These are phyloP conservation scores for Hylodesmum podocarpum DNA, from an alignment of 306 rosid genomes.

Conservation along the genomic window DNA sequence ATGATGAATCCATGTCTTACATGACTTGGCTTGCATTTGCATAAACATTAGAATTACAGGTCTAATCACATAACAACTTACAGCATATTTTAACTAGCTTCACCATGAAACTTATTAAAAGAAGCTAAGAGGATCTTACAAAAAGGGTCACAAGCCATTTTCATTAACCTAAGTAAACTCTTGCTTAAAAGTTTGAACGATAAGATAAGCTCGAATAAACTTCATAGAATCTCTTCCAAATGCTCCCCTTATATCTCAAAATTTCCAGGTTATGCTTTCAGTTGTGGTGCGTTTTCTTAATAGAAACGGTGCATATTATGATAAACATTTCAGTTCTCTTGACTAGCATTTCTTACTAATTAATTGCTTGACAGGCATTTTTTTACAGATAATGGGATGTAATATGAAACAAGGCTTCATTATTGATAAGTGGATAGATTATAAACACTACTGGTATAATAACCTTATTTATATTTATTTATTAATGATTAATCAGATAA, in stretches of 20 bases:
- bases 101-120: neutral
- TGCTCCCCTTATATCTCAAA: neutral
- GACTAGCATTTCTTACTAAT: neutral
- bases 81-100: neutral
- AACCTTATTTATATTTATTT: neutral
- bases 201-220: neutral
- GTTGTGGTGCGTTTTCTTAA: too few species aligned
- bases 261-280: neutral
- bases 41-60: neutral
- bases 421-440: neutral
- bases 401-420: neutral
- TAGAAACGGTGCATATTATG: too few species aligned
- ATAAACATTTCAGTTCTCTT: slow-evolving; percentile 14
- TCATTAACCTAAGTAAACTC: neutral
- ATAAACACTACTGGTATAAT: neutral
- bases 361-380: neutral
- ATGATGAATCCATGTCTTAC: neutral
- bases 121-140: neutral
- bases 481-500: neutral
- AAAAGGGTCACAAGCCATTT: neutral
- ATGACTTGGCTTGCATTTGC: neutral
- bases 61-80: neutral
- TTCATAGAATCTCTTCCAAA: neutral
- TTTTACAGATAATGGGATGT: neutral
- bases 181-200: neutral